A percentile compares a stretch with the other conserved stretches of the same genome.
These are phyloP conservation scores for Sporothrix inflata DNA, from an alignment of 2,329 filamentous ascomycete genomes.

Conservation along the genomic window DNA sequence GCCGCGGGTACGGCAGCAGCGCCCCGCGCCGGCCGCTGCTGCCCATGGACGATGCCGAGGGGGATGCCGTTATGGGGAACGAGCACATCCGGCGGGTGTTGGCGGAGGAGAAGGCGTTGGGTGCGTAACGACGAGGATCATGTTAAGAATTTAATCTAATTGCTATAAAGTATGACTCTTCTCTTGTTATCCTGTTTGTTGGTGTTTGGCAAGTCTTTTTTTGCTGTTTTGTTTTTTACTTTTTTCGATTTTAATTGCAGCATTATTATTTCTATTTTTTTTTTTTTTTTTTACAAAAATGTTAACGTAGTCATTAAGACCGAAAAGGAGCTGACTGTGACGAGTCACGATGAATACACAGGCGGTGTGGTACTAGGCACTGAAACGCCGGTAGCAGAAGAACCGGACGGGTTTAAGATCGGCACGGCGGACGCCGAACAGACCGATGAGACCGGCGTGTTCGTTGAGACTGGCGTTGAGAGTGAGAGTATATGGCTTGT, in stretches of 20 bases:
- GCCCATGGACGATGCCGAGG: conserved; percentile 34
- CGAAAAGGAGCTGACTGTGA: no score
- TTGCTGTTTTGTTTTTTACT: background rate
- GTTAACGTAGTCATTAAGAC: no score
- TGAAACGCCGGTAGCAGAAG: background rate
- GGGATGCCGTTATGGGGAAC: conserved; percentile 26
- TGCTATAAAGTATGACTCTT: background rate
- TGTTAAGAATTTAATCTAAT: no score
- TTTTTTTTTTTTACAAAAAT: no score
- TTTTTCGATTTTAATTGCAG: background rate
- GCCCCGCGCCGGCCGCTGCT: conserved; percentile 34
- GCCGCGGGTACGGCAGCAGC: conserved; percentile 33
- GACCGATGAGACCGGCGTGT: background rate
- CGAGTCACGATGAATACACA: no score
- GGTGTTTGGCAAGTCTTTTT: background rate
- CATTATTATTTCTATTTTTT: no score
- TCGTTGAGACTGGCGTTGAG: background rate
- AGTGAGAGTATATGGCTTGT: background rate
- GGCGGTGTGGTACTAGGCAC: background rate
- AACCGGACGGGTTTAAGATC: background rate
- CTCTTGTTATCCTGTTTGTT: no score
- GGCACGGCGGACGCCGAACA: background rate
- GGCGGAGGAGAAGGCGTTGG: conserved; percentile 12
- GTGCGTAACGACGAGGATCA: background rate
- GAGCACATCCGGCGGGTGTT: conserved; percentile 26